Percentiles rank a stretch among this genome's conserved stretches.
Conservation (phyloP, 169 alveolate genomes). For the Plasmodium coatneyi region DNA sequence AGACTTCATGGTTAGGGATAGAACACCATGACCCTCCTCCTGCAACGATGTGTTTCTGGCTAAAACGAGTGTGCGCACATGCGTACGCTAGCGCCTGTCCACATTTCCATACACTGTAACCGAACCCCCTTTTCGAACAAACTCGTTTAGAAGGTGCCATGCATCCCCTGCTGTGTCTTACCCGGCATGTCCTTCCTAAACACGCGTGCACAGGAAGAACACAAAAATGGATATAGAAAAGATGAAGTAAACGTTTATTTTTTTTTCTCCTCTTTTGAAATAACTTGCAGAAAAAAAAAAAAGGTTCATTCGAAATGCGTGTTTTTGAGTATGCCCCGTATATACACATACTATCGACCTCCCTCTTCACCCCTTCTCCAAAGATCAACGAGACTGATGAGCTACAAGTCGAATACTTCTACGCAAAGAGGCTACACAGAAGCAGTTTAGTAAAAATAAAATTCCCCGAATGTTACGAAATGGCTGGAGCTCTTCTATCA, state of each 20-base stretch:
- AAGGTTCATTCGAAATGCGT: slow-evolving; percentile 38
- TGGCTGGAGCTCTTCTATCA: slow-evolving; percentile 85
- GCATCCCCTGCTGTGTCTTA: slow-evolving; percentile 77
- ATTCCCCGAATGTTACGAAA: slow-evolving; percentile 80
- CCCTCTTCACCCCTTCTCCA: slow-evolving; percentile 66
- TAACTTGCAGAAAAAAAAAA: slow-evolving; percentile 27
- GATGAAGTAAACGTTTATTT: slow-evolving; percentile 78
- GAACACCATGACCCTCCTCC: not conserved
- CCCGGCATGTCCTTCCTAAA: slow-evolving; percentile 84
- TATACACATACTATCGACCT: not conserved
- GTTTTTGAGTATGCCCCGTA: not conserved
- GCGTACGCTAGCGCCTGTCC: not conserved
- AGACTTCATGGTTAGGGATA: slow-evolving; percentile 49
- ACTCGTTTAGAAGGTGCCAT: slow-evolving; percentile 82
- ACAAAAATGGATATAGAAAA: slow-evolving; percentile 73
- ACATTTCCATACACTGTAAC: not conserved
- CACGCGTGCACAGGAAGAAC: slow-evolving; percentile 83
- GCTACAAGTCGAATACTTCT: slow-evolving; percentile 41
- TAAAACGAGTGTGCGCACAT: not conserved
- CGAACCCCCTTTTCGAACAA: not conserved
- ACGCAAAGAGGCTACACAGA: slow-evolving; percentile 61
- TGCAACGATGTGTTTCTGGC: not conserved
- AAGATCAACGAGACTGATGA: slow-evolving; percentile 76
- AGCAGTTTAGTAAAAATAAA: slow-evolving; percentile 80
- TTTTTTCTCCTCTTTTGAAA: slow-evolving; percentile 23